Evolutionary conservation across 306 rosid genomes (phyloP).

Genomic region (Cucumis cinereus): DNA sequence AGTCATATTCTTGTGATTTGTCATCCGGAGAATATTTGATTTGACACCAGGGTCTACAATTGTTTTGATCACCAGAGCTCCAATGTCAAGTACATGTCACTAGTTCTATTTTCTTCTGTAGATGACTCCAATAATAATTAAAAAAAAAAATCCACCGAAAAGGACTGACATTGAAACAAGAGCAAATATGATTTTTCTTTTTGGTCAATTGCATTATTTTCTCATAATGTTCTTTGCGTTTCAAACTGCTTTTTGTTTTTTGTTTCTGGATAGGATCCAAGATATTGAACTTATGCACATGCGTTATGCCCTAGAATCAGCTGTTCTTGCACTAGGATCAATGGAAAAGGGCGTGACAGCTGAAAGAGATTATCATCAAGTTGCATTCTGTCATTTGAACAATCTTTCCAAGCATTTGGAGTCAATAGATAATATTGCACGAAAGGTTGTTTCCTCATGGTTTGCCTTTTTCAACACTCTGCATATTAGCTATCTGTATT

Average conservation of each 20-base stretch:
- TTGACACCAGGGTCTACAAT: neutral
- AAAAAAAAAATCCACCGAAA: neutral
- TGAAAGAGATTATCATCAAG: constrained; percentile 40
- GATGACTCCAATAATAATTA: neutral
- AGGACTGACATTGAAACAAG: neutral
- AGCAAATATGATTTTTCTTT: neutral
- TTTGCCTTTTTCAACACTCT: constrained; percentile 12
- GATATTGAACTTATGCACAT: constrained; percentile 95
- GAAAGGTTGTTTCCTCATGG: constrained; percentile 50
- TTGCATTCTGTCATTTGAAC: constrained; percentile 54
- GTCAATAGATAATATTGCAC: constrained; percentile 63
- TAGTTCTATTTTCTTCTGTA: neutral
- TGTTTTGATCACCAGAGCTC: neutral
- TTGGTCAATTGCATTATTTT: constrained; percentile 3
- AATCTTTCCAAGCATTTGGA: constrained; percentile 81
- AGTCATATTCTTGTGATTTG: neutral
- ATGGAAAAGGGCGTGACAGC: constrained; percentile 49
- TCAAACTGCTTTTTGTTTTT: constrained; percentile 14
- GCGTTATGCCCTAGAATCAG: constrained; percentile 89
- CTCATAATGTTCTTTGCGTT: constrained; percentile 16
- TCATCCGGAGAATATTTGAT: neutral
- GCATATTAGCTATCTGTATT: constrained; percentile 15
- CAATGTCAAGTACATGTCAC: neutral
- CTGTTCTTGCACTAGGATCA: constrained; percentile 74
- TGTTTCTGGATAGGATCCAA: constrained; percentile 49